A percentile compares a stretch with the other conserved stretches of the same genome.
Conservation (phyloP, 306 rosid species). For the Citrullus mucosospermus region DNA sequence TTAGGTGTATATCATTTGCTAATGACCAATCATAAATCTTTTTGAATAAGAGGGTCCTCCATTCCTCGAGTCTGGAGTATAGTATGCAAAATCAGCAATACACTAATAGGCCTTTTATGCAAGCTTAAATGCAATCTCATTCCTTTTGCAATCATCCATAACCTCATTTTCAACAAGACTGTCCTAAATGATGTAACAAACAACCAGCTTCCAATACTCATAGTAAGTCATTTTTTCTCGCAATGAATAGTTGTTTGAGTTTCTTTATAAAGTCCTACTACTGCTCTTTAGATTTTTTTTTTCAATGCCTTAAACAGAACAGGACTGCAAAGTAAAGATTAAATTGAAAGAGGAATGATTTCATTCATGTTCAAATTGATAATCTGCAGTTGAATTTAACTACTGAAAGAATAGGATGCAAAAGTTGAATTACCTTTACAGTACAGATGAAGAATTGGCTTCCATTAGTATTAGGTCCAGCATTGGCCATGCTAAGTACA, state of each 20-base stretch:
- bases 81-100: background rate
- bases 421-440: slow-evolving; percentile 46
- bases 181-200: background rate
- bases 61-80: background rate
- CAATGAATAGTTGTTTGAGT: background rate
- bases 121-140: background rate
- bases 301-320: background rate
- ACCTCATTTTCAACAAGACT: background rate
- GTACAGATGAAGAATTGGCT: slow-evolving; percentile 92
- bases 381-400: background rate
- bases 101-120: background rate
- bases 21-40: background rate
- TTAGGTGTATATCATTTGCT: background rate
- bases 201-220: background rate
- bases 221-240: background rate
- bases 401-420: background rate
- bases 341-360: background rate
- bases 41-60: background rate
- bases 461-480: slow-evolving; percentile 81
- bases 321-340: background rate
- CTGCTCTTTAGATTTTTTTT: background rate
- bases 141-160: background rate
- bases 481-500: slow-evolving; percentile 95
- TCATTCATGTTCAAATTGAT: background rate
- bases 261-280: background rate